Percentiles rank a stretch among this genome's conserved stretches.
Conservation (phyloP, 768 basidiomycete genomes). For the Russula lepida region DNA sequence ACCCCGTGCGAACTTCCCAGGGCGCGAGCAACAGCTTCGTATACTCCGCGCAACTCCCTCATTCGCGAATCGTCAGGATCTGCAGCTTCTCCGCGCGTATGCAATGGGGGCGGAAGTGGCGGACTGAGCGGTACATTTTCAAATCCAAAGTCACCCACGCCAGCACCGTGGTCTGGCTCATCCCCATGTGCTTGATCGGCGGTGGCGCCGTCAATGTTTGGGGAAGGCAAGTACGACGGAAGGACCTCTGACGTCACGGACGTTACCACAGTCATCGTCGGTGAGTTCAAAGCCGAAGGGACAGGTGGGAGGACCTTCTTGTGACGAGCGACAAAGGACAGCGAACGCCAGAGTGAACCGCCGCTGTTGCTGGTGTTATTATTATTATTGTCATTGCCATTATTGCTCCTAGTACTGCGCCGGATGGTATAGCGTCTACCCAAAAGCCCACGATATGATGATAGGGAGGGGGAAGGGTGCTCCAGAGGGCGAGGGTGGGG, state of each 20-base stretch:
- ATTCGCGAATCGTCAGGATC: constrained; percentile 9
- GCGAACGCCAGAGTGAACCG: constrained; percentile 10
- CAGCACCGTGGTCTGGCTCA: not conserved
- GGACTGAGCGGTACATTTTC: constrained; percentile 20
- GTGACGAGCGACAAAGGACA: constrained; percentile 2
- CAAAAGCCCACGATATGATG: not conserved
- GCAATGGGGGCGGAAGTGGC: constrained; percentile 8
- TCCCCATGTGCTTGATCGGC: not conserved
- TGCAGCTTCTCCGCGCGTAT: constrained; percentile 12
- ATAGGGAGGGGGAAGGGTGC: not conserved
- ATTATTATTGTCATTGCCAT: not conserved
- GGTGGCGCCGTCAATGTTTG: not conserved
- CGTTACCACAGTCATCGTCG: constrained; percentile 9
- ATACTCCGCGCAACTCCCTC: constrained; percentile 11
- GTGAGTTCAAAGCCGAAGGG: not conserved
- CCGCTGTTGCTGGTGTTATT: no score
- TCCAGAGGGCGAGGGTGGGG: no score
- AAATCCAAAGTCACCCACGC: not conserved
- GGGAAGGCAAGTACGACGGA: constrained; percentile 20
- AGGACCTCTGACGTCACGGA: constrained; percentile 18
- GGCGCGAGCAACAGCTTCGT: constrained; percentile 19
- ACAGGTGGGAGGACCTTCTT: not conserved
- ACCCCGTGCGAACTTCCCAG: not conserved
- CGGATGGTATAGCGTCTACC: not conserved
- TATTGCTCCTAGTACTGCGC: not conserved